Evolutionary conservation across 2,329 filamentous ascomycete genomes (phyloP).

Genomic region (Escovopsis weberi): DNA sequence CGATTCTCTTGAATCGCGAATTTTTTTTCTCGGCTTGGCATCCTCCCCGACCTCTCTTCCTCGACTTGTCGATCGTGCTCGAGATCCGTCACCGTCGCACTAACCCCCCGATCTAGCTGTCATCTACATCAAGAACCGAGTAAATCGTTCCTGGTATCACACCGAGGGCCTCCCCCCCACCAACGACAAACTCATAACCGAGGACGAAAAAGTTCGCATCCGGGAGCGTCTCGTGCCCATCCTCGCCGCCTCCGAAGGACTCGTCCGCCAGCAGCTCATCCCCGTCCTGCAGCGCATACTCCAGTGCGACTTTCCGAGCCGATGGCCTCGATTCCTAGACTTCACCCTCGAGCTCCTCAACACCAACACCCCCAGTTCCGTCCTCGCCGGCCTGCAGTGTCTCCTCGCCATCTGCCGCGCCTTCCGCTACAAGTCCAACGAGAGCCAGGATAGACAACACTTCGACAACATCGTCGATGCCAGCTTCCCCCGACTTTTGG

Average conservation of each 20-base stretch:
- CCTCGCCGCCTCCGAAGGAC: conserved; percentile 63
- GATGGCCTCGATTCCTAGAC: conserved; percentile 90
- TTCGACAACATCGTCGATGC: conserved; percentile 90
- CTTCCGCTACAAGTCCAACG: conserved; percentile 78
- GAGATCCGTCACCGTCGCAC: conserved; percentile 6
- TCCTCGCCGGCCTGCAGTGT: conserved; percentile 89
- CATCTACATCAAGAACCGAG: conserved; percentile 95
- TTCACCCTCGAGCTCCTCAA: conserved; percentile 81
- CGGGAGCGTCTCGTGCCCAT: conserved; percentile 80
- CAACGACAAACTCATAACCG: conserved; percentile 61
- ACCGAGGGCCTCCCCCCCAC: conserved; percentile 55
- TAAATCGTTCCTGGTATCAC: conserved; percentile 80
- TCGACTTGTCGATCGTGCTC: no score
- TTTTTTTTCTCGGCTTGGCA: neutral
- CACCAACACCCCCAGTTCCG: conserved; percentile 70
- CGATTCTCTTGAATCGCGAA: no score
- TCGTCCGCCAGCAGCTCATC: conserved; percentile 83
- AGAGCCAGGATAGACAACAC: conserved; percentile 62
- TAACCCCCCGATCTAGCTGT: conserved; percentile 45
- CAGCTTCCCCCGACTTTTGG: conserved; percentile 75
- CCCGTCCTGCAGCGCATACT: conserved; percentile 92
- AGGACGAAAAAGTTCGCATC: conserved; percentile 79
- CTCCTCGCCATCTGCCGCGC: conserved; percentile 88
- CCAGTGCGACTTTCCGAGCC: conserved; percentile 84
- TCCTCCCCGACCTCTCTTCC: no score